A percentile compares a stretch with the other conserved stretches of the same genome.
Conservation (phyloP, 108 stramenopile species). For the Asterionellopsis glacialis region DNA sequence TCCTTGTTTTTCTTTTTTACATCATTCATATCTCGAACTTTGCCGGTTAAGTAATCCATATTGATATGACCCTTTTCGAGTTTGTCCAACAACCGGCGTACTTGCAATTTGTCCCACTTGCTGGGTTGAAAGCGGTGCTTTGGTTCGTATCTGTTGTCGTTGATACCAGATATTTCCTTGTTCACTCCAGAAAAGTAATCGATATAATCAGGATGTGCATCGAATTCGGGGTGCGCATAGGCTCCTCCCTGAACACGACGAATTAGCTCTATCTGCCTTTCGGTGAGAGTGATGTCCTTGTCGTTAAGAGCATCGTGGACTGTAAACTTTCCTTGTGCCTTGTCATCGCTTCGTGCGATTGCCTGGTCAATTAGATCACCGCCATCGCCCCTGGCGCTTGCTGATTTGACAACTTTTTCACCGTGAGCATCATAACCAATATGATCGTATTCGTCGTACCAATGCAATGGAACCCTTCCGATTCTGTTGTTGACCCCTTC, state of each 20-base stretch:
- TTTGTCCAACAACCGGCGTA: conserved; percentile 79
- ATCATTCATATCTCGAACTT: conserved; percentile 78
- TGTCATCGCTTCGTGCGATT: conserved; percentile 68
- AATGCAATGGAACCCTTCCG: conserved; percentile 95
- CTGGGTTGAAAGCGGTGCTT: conserved; percentile 79
- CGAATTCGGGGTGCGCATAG: conserved; percentile 94
- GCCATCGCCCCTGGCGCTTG: conserved; percentile 24
- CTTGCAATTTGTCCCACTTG: conserved; percentile 86
- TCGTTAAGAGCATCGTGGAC: conserved; percentile 96
- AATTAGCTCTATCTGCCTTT: conserved; percentile 90
- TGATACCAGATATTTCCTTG: conserved; percentile 70
- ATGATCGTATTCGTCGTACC: conserved; percentile 97
- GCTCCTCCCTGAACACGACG: conserved; percentile 91
- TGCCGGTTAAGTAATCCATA: conserved; percentile 79
- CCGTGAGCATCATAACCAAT: conserved; percentile 95
- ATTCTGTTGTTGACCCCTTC: conserved; percentile 85
- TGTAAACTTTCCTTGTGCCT: conserved; percentile 56
- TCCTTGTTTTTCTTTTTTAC: conserved; percentile 39
- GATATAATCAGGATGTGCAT: conserved; percentile 90
- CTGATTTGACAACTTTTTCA: conserved; percentile 72
- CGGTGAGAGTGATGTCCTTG: conserved; percentile 78
- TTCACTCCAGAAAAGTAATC: conserved; percentile 90
- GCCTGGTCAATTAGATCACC: conserved; percentile 72
- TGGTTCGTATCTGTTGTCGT: conserved; percentile 71
- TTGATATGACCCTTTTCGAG: conserved; percentile 87